Evolutionary conservation across 1,284 basidiomycete genomes (phyloP), one percentile per base, ranked within the genome.

Genomic region (Fistulina hepatica): DNA sequence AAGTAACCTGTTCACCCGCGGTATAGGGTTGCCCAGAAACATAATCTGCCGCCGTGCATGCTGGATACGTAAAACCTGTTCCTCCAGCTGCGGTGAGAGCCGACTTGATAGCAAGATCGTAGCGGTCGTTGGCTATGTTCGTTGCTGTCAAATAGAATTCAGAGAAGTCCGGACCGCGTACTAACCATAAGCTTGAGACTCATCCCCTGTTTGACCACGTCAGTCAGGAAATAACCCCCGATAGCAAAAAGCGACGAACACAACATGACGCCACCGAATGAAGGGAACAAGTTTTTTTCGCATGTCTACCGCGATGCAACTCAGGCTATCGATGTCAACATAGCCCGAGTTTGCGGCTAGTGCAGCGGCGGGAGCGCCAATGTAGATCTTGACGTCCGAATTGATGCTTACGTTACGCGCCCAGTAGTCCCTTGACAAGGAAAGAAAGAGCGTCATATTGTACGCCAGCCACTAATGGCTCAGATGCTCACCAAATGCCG

Each of bases 231-330:
- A 20, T 8, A 6, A 16, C 22, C 37, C 16, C 1, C 23, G 9
- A 12, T 25, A 37, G 26, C n/a, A 30, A 33, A 9, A 27, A 26
- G 19, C 12, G 30, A 13, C 19, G 13, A n/a, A 16, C 48, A 44
- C 16, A 79, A 58, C 78, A 81, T 81, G 16, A 76, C 61, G 21
- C 78, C 78, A 6, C 78, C 78, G 50, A 81, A 81, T 16, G 73
- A 76, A 8, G 73, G 69, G 49, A 67, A 81, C 41, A 65, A 53
- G 13, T 13, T 19, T 9, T 16, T 11, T 11, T 58, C 48, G 28
- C 64, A 63, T 2, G 64, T 71, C 53, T 15, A 59, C 57, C 39
- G 62, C 47, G 28, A 57, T 48, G 6, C 68, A 61, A 38, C 76
- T 67, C 36, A 48, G 54, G 3, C 57, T 60, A 21, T 79, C 55